A percentile compares a stretch with the other conserved stretches of the same genome.
These are phyloP conservation scores for Wickerhamiella domercqiae DNA, from an alignment of 805 yeast species.

Conservation along the genomic window DNA sequence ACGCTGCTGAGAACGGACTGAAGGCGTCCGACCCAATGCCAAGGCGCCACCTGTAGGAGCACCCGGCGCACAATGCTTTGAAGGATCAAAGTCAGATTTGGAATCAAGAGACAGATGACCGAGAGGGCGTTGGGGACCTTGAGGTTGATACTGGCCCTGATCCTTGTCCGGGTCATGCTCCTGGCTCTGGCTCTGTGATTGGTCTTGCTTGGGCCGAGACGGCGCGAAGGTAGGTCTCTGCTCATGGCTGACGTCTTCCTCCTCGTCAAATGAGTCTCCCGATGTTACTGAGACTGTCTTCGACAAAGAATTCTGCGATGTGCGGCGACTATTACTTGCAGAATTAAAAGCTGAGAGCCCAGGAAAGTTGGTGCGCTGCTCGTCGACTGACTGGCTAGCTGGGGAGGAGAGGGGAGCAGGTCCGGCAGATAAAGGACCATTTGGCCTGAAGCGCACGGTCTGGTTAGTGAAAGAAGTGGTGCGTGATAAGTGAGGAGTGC, in stretches of 20 bases:
- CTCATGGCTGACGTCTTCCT: neutral
- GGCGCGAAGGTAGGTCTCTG: neutral
- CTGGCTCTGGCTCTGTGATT: too few species aligned
- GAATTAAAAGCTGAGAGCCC: too few species aligned
- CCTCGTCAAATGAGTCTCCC: neutral
- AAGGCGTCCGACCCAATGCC: slow-evolving; percentile 10
- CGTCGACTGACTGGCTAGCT: neutral
- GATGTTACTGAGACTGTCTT: neutral
- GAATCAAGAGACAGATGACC: neutral
- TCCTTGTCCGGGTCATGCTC: too few species aligned
- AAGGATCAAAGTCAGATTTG: neutral
- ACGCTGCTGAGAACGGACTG: slow-evolving; percentile 12
- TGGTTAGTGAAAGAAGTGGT: neutral
- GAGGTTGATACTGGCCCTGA: too few species aligned
- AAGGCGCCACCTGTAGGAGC: slow-evolving; percentile 9
- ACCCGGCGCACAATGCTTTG: slow-evolving; percentile 2
- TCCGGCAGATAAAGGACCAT: neutral
- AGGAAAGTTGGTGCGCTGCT: neutral
- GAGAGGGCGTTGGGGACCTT: neutral
- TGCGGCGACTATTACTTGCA: too few species aligned
- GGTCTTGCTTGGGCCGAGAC: neutral
- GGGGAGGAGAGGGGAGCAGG: neutral
- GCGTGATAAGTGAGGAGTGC: neutral
- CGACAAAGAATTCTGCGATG: neutral
- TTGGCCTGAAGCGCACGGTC: neutral